Percentiles rank a stretch among this genome's conserved stretches.
Evolutionary conservation across 768 basidiomycete genomes (phyloP).

Genomic region (Cystoderma amianthinum): DNA sequence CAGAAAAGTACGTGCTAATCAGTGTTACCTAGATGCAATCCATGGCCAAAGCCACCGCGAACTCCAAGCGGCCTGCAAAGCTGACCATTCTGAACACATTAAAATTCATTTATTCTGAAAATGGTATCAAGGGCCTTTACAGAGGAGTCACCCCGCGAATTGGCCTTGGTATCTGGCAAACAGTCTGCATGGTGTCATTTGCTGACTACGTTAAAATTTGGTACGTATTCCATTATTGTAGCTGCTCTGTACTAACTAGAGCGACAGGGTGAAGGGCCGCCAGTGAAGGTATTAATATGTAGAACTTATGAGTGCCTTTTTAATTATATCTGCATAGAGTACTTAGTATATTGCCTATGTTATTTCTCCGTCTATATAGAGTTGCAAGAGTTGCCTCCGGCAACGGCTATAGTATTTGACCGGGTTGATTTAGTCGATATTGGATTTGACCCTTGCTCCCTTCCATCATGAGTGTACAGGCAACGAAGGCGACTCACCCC

Average conservation of each 20-base stretch:
- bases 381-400: too few relatives aligned
- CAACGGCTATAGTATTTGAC: too few relatives aligned
- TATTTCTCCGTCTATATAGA: neutral
- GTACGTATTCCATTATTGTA: conserved; percentile 36
- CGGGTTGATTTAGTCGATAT: too few relatives aligned
- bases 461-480: conserved; percentile 28
- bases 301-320: conserved; percentile 5
- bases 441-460: conserved; percentile 6
- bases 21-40: conserved; percentile 83
- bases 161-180: conserved; percentile 95
- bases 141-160: conserved; percentile 97
- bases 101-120: conserved; percentile 92
- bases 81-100: conserved; percentile 89
- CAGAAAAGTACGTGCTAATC: too few relatives aligned
- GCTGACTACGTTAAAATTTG: conserved; percentile 93
- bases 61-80: conserved; percentile 82
- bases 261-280: conserved; percentile 13
- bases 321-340: conserved; percentile 16
- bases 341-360: conserved; percentile 9
- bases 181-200: conserved; percentile 97
- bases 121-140: conserved; percentile 94
- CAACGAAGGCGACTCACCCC: conserved; percentile 21
- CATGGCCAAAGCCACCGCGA: conserved; percentile 79
- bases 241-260: neutral
- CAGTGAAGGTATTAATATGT: neutral